Percentiles rank a stretch among this genome's conserved stretches.
Conservation (phyloP, 306 rosid genomes). For the Mucuna pruriens region DNA sequence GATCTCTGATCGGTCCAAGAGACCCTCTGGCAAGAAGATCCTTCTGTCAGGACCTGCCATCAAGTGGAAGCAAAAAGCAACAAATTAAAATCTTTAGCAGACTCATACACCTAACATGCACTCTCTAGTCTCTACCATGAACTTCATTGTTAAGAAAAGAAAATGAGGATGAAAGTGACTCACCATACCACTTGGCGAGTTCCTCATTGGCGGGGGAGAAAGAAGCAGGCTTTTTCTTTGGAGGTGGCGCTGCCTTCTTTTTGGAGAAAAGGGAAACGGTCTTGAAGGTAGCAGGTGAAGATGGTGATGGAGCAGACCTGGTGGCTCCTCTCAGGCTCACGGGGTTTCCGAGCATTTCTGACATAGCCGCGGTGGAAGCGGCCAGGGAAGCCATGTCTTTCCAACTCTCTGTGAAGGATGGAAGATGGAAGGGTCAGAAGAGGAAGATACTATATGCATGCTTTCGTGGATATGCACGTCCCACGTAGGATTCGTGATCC, state of each 20-base stretch:
- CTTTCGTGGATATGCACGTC: conserved; percentile 68
- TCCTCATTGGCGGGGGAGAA: conserved; percentile 58
- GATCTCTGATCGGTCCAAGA: conserved; percentile 95
- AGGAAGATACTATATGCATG: conserved; percentile 54
- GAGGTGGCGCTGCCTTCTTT: conserved; percentile 62
- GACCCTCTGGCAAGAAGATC: conserved; percentile 91
- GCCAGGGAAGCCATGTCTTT: conserved; percentile 77
- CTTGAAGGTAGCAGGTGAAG: conserved; percentile 59
- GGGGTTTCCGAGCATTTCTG: conserved; percentile 76
- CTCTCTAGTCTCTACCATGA: not conserved
- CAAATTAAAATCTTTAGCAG: not conserved
- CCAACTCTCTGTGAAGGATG: too few relatives aligned
- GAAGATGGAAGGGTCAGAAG: not conserved
- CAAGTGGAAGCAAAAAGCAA: not conserved
- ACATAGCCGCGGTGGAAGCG: conserved; percentile 62
- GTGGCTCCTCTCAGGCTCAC: conserved; percentile 52
- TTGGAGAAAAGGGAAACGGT: conserved; percentile 66
- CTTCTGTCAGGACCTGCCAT: conserved; percentile 96
- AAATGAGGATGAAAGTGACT: conserved; percentile 11
- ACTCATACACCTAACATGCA: not conserved
- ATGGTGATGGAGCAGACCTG: conserved; percentile 61
- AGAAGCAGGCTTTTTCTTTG: conserved; percentile 49
- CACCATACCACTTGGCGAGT: conserved; percentile 94
- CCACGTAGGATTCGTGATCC: conserved; percentile 54
- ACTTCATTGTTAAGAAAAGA: not conserved